Conservation (phyloP, 1,284 basidiomycete species). For the Amylostereum areolatum region DNA sequence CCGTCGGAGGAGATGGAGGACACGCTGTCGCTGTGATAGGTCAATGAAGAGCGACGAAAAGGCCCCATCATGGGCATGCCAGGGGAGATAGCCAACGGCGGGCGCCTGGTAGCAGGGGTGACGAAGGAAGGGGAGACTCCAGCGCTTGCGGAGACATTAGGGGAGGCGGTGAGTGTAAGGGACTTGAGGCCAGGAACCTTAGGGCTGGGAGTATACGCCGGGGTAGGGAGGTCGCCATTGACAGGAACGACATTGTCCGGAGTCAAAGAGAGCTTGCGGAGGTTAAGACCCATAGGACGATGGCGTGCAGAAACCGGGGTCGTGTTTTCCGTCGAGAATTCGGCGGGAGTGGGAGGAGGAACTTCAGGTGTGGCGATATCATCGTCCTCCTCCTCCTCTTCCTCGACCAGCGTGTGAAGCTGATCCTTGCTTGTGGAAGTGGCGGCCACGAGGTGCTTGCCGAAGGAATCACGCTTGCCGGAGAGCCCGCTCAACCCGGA, state of each 20-base stretch:
- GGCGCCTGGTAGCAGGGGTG: conserved; percentile 15
- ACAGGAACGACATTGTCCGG: conserved; percentile 36
- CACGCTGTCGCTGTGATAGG: conserved; percentile 18
- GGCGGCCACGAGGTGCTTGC: conserved; percentile 48
- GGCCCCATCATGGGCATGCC: conserved; percentile 9
- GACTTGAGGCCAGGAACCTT: conserved; percentile 38
- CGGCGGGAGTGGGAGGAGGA: conserved; percentile 14
- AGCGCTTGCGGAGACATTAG: conserved; percentile 15
- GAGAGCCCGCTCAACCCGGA: conserved; percentile 33
- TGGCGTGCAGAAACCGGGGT: conserved; percentile 38
- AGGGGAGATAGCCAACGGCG: conserved; percentile 12
- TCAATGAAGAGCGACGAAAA: conserved; percentile 23
- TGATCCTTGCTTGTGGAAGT: conserved; percentile 65
- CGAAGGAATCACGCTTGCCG: conserved; percentile 73
- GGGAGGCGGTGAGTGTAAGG: conserved; percentile 39
- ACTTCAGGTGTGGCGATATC: conserved; percentile 17
- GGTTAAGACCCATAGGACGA: conserved; percentile 57
- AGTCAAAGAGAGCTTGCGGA: conserved; percentile 67
- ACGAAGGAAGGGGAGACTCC: conserved; percentile 22
- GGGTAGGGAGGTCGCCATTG: conserved; percentile 44
- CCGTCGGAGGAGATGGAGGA: conserved; percentile 12
- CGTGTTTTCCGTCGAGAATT: conserved; percentile 11
- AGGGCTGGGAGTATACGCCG: conserved; percentile 41
- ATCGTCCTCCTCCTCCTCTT: conserved; percentile 75
- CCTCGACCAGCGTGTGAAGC: conserved; percentile 70